Conservation (phyloP, 306 rosid species). For the Boehmeria nivea region DNA sequence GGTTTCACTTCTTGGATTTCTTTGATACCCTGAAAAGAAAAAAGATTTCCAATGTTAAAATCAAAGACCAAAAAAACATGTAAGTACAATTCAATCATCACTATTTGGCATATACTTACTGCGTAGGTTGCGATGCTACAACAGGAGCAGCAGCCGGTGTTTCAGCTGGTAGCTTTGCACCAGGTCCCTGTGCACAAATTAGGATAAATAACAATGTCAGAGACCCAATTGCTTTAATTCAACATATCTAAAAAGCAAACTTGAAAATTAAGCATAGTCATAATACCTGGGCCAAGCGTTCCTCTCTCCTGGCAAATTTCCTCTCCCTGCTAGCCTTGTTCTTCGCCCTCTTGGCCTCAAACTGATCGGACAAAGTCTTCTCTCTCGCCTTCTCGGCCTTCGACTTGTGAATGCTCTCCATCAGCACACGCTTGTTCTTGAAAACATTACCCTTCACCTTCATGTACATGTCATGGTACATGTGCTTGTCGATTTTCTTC, state of each 20-base stretch:
- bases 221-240: no score
- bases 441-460: conserved; percentile 96
- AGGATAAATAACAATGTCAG: background rate
- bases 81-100: background rate
- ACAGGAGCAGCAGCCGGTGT: conserved; percentile 31
- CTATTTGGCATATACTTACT: conserved; percentile 40
- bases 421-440: conserved; percentile 88
- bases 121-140: conserved; percentile 53
- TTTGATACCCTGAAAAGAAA: conserved; percentile 55
- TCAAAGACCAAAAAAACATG: background rate
- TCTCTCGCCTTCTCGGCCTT: conserved; percentile 98
- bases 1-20: conserved; percentile 62
- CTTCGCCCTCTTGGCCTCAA: conserved; percentile 93
- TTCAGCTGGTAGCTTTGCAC: conserved; percentile 42
- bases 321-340: conserved; percentile 97
- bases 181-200: conserved; percentile 77
- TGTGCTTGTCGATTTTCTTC: conserved; percentile 90
- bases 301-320: conserved; percentile 80
- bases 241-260: background rate
- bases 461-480: conserved; percentile 99
- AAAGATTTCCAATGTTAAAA: background rate
- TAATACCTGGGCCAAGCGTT: conserved; percentile 81
- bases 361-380: conserved; percentile 88
- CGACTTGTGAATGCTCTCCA: conserved; percentile 96
- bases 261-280: background rate